Evolutionary conservation across 306 rosid genomes (phyloP).

Genomic region (Benincasa hispida): DNA sequence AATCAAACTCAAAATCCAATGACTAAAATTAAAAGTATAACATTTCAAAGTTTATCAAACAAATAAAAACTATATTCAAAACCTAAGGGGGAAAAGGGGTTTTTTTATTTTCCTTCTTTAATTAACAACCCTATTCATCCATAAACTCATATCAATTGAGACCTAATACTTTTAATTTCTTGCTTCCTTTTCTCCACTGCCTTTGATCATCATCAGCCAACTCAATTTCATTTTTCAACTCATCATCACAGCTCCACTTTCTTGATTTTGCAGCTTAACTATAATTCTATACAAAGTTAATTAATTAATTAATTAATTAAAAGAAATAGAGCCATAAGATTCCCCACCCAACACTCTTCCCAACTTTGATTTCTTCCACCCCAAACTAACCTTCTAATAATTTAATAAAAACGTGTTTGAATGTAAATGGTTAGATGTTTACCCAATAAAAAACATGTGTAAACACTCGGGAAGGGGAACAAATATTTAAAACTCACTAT

Average conservation of each 20-base stretch:
- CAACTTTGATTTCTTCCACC: not conserved
- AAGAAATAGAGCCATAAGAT: not conserved
- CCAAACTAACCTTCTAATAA: not conserved
- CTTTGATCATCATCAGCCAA: not conserved
- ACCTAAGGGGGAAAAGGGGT: no score
- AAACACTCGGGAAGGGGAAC: not conserved
- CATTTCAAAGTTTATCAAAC: no score
- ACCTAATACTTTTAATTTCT: no score
- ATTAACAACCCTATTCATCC: no score
- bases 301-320: not conserved
- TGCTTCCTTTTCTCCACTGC: not conserved
- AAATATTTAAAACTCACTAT: not conserved
- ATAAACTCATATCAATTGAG: no score
- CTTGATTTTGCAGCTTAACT: not conserved
- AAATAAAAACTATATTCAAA: no score
- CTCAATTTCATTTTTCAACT: not conserved
- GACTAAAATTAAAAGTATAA: no score
- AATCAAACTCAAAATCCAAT: no score
- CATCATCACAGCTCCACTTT: not conserved
- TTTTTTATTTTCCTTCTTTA: no score
- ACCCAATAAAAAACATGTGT: not conserved
- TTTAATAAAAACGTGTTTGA: slow-evolving; percentile 2
- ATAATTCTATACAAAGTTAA: not conserved
- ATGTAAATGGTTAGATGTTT: not conserved
- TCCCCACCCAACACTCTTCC: not conserved